A percentile compares a stretch with the other conserved stretches of the same genome.
These are phyloP conservation scores for Medicago truncatula DNA, from an alignment of 306 rosid genomes.

Conservation along the genomic window MtrunA17r5.0-ANR NC_053047.1:39916501-39917000, in stretches of 20 bases:
- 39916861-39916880: constrained; percentile 46
- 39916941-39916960: not conserved
- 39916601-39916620: constrained; percentile 75
- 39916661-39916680: constrained; percentile 65
- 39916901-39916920: constrained; percentile 40
- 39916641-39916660: constrained; percentile 71
- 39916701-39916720: constrained; percentile 60
- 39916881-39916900: constrained; percentile 72
- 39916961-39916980: constrained; percentile 14
- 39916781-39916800: constrained; percentile 60
- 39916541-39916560: constrained; percentile 66
- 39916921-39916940: constrained; percentile 54
- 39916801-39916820: constrained; percentile 45
- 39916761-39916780: constrained; percentile 69
- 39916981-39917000: constrained; percentile 65
- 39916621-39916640: constrained; percentile 64
- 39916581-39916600: constrained; percentile 53
- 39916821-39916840: constrained; percentile 20
- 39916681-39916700: constrained; percentile 67
- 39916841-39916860: constrained; percentile 11
- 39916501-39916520: constrained; percentile 71
- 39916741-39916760: constrained; percentile 64
- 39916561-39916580: constrained; percentile 72
- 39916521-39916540: constrained; percentile 68
- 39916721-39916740: constrained; percentile 54